phyloP scores from a whole-genome alignment of 345 rosid species.

The Lumnitzera littorea region DNA sequence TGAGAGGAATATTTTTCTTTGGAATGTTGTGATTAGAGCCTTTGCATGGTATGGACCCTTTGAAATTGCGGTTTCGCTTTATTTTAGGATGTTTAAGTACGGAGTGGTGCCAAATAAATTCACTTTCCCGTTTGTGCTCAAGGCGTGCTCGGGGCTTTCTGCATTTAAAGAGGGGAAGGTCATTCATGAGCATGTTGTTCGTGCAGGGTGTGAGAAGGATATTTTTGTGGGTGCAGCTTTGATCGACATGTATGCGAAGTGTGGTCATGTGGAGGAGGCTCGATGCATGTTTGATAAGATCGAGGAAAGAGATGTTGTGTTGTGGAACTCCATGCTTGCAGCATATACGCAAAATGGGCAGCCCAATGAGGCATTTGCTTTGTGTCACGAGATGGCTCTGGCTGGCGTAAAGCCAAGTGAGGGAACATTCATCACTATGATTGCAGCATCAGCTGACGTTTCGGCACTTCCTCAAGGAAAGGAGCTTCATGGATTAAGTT shows the following conservation, averaged over 20 bases:
- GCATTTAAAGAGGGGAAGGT: slow-evolving; percentile 25
- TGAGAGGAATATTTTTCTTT: slow-evolving; percentile 18
- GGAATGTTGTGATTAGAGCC: slow-evolving; percentile 31
- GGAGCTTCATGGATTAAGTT: slow-evolving; percentile 31
- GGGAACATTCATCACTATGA: slow-evolving; percentile 25
- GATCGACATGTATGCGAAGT: slow-evolving; percentile 32
- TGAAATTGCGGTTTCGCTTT: slow-evolving; percentile 19
- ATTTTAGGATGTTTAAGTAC: slow-evolving; percentile 13
- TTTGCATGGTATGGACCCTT: slow-evolving; percentile 32
- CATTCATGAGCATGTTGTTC: slow-evolving; percentile 21
- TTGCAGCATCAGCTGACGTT: slow-evolving; percentile 26
- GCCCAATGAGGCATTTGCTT: slow-evolving; percentile 14
- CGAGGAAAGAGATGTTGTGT: slow-evolving; percentile 21
- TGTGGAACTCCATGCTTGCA: slow-evolving; percentile 38
- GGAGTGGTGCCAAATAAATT: slow-evolving; percentile 24
- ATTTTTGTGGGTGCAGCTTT: slow-evolving; percentile 30
- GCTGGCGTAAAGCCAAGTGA: slow-evolving; percentile 21
- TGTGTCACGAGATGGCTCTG: slow-evolving; percentile 25
- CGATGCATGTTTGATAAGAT: slow-evolving; percentile 21
- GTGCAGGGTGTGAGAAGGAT: slow-evolving; percentile 22
- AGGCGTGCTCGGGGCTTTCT: slow-evolving; percentile 26
- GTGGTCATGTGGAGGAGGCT: slow-evolving; percentile 22
- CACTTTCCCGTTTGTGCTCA: slow-evolving; percentile 30
- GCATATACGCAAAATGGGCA: slow-evolving; percentile 24
- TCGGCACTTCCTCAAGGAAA: slow-evolving; percentile 24